Evolutionary conservation across 2,329 filamentous ascomycete genomes (phyloP), one percentile per base, ranked within the genome.

Genomic region (Aspergillus sp.): DNA sequence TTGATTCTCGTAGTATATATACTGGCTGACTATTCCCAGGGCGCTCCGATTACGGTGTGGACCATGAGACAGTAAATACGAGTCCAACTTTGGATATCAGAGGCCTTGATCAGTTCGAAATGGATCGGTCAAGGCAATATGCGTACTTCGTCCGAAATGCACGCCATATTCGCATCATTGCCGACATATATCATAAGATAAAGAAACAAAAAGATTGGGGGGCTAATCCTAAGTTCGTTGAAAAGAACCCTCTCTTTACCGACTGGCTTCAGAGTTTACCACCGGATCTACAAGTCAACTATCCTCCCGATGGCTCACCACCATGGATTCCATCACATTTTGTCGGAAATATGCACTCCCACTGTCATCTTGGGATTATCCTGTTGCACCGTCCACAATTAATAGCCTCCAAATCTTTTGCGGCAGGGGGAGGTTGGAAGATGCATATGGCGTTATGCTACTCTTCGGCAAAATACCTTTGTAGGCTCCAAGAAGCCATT

Each of bases 251-350:
- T 1, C 82, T 87, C n/a, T 88, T 96, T 54, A 86, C 87, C 32
- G 81, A 86, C 5, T 97, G 91, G 90, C 78, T 91, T 61, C 83
- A 84, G 51, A 90, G 91, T 58, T 81, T 98, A 6, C 94, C 94
- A 0, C 78, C 84, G 10, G 92, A 97, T 72, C 80, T 98, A 62
- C 85, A 89, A 63, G 82, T 98, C 39, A 86, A 84, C 3, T 96
- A 93, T 71, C 89, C 92, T 2, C 76, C 85, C 0, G 91, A 96
- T 70, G 91, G 89, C 52, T 90, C 90, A 3, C 84, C 91, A 2
- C 93, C 93, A 0, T 95, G 90, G 89, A 82, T 97, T 17, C 86
- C 91, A 2, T 94, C 91, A 7, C 90, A 96, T 67, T 97, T 93
- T 70, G 83, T 96, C 51, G 94, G 91, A 38, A 96, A 97, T 71